Percentiles rank a stretch among this genome's conserved stretches.
These are phyloP conservation scores for Galerina sulciceps DNA, from an alignment of 768 basidiomycete genomes.

Conservation along the genomic window DNA sequence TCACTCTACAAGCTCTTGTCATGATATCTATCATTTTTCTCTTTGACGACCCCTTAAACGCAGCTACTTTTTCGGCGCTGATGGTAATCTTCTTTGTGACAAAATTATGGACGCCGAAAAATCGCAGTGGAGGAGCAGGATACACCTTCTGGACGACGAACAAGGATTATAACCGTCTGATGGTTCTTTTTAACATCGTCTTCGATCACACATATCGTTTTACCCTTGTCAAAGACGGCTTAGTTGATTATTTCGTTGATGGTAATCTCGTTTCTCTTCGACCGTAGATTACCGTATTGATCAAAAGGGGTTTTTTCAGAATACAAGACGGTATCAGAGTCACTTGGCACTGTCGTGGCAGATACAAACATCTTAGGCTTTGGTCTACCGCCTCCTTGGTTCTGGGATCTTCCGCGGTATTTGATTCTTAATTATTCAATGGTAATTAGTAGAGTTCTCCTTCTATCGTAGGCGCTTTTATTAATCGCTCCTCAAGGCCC, in stretches of 20 bases:
- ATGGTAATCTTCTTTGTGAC: slow-evolving; percentile 31
- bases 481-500: slow-evolving; percentile 10
- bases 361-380: slow-evolving; percentile 34
- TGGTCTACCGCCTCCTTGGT: slow-evolving; percentile 37
- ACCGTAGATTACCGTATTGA: neutral
- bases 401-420: slow-evolving; percentile 36
- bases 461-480: neutral
- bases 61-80: slow-evolving; percentile 28
- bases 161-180: slow-evolving; percentile 38
- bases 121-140: slow-evolving; percentile 39
- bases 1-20: slow-evolving; percentile 29
- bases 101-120: slow-evolving; percentile 35
- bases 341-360: slow-evolving; percentile 31
- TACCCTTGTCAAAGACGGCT: slow-evolving; percentile 41
- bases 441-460: slow-evolving; percentile 24
- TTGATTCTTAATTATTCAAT: slow-evolving; percentile 36
- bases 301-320: slow-evolving; percentile 32
- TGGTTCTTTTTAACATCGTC: slow-evolving; percentile 39
- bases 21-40: slow-evolving; percentile 23
- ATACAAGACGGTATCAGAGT: slow-evolving; percentile 33
- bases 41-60: slow-evolving; percentile 16
- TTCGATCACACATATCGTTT: slow-evolving; percentile 39
- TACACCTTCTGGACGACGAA: slow-evolving; percentile 46
- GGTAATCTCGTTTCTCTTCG: slow-evolving; percentile 24
- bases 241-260: slow-evolving; percentile 28